Evolutionary conservation across 2,329 filamentous ascomycete species (phyloP).

Genomic region (Penicillium fuscoglaucum): DNA sequence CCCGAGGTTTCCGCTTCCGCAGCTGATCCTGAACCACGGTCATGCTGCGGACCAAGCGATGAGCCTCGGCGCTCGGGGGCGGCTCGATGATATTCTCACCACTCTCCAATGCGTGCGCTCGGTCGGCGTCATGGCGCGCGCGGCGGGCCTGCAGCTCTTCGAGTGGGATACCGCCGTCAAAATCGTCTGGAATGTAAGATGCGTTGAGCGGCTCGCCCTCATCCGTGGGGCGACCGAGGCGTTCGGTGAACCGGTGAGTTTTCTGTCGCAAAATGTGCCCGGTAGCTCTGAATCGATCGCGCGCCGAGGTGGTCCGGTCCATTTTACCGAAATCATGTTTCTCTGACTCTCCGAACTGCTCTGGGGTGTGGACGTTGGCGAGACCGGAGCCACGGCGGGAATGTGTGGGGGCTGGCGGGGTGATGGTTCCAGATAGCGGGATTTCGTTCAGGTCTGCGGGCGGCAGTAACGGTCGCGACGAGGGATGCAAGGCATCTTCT

Average conservation of each 20-base stretch:
- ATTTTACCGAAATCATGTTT: constrained; percentile 11
- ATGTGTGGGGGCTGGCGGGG: constrained; percentile 26
- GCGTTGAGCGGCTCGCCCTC: constrained; percentile 34
- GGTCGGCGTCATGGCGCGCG: constrained; percentile 20
- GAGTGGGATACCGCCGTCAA: constrained; percentile 27
- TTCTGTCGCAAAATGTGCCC: constrained; percentile 34
- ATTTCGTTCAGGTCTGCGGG: constrained; percentile 14
- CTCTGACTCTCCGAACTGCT: constrained; percentile 13
- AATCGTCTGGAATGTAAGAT: constrained; percentile 33
- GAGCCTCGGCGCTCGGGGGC: constrained; percentile 37
- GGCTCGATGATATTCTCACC: constrained; percentile 23
- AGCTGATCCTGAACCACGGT: constrained; percentile 29
- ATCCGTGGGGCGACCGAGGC: constrained; percentile 34
- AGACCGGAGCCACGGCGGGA: constrained; percentile 18
- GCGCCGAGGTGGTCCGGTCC: constrained; percentile 22
- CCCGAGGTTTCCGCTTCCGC: constrained; percentile 31
- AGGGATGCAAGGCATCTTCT: constrained; percentile 3
- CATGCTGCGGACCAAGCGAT: constrained; percentile 41
- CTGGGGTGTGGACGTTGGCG: constrained; percentile 10
- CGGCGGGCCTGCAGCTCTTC: constrained; percentile 26
- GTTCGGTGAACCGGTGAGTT: constrained; percentile 30
- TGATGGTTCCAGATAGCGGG: constrained; percentile 23
- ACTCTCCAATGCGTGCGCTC: constrained; percentile 16
- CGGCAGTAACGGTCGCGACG: constrained; percentile 18
- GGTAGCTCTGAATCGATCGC: constrained; percentile 31